A percentile compares a stretch with the other conserved stretches of the same genome.
These are phyloP conservation scores for Colletotrichum falcatum DNA, from an alignment of 2,329 filamentous ascomycete species.

Conservation along the genomic window DNA sequence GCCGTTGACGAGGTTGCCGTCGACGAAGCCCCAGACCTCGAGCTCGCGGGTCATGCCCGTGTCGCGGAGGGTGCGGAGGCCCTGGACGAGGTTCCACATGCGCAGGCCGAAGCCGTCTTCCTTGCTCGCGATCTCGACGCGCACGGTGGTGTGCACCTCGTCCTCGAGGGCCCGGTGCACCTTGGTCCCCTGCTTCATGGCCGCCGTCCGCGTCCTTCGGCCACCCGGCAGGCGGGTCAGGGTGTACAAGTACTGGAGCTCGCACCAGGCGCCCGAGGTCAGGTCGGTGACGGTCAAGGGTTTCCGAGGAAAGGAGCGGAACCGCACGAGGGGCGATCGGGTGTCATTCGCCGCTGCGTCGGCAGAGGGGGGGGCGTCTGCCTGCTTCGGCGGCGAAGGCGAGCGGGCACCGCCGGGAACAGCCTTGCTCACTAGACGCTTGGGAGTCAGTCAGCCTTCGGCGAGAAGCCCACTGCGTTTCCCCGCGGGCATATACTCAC, in stretches of 20 bases:
- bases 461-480: constrained; percentile 27
- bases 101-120: constrained; percentile 87
- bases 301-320: constrained; percentile 81
- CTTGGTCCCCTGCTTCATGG: constrained; percentile 85
- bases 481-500: constrained; percentile 55
- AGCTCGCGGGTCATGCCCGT: constrained; percentile 80
- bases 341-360: constrained; percentile 49
- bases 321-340: constrained; percentile 77
- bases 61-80: constrained; percentile 78
- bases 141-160: constrained; percentile 82
- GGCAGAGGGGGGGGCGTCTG: constrained; percentile 37
- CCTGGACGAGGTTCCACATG: constrained; percentile 93
- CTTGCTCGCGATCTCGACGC: constrained; percentile 76
- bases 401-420: constrained; percentile 46
- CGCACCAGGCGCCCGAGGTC: constrained; percentile 92
- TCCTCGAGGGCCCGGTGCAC: constrained; percentile 89
- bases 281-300: constrained; percentile 90
- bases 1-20: constrained; percentile 87
- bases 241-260: constrained; percentile 92
- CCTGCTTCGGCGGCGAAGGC: constrained; percentile 41
- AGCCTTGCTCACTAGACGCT: constrained; percentile 71
- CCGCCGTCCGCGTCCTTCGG: constrained; percentile 77
- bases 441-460: constrained; percentile 69
- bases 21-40: constrained; percentile 86
- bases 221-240: constrained; percentile 79